phyloP scores from a whole-genome alignment of 2,329 filamentous ascomycete genomes.

The Fusarium odoratissimum region DNA sequence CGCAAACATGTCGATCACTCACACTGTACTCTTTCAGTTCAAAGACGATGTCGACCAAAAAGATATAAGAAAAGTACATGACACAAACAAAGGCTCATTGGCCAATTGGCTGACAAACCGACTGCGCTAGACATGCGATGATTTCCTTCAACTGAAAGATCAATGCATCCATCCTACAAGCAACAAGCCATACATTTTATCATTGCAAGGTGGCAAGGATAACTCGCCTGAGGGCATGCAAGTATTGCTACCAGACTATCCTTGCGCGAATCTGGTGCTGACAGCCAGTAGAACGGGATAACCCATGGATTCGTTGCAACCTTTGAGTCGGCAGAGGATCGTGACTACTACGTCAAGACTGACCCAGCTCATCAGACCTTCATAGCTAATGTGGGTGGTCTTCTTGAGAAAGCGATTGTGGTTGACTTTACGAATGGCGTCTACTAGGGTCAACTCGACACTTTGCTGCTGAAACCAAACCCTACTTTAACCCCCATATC shows the following conservation, averaged over 20 bases:
- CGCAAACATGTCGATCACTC: slow-evolving; percentile 10
- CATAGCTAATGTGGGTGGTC: slow-evolving; percentile 58
- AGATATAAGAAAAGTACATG: neutral
- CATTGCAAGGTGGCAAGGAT: slow-evolving; percentile 12
- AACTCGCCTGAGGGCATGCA: slow-evolving; percentile 24
- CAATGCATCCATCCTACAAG: slow-evolving; percentile 13
- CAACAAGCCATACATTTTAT: slow-evolving; percentile 3
- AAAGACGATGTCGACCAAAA: neutral
- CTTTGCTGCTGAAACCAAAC: neutral
- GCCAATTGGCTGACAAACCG: neutral
- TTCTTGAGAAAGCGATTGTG: slow-evolving; percentile 66
- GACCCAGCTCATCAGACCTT: slow-evolving; percentile 74
- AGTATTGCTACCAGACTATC: rapidly evolving
- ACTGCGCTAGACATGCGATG: neutral
- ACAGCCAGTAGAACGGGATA: slow-evolving; percentile 63
- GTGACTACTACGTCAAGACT: slow-evolving; percentile 74
- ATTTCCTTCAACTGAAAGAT: slow-evolving; percentile 13
- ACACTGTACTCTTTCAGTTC: slow-evolving; percentile 21
- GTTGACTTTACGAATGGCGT: slow-evolving; percentile 69
- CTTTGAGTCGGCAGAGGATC: slow-evolving; percentile 71
- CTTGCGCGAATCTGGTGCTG: rapidly evolving
- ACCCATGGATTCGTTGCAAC: slow-evolving; percentile 77
- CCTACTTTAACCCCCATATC: neutral
- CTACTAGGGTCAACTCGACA: slow-evolving; percentile 10
- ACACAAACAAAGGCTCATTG: rapidly evolving